Conservation (phyloP, 139 green algal genomes). For the Picochlorum costavermella region DNA sequence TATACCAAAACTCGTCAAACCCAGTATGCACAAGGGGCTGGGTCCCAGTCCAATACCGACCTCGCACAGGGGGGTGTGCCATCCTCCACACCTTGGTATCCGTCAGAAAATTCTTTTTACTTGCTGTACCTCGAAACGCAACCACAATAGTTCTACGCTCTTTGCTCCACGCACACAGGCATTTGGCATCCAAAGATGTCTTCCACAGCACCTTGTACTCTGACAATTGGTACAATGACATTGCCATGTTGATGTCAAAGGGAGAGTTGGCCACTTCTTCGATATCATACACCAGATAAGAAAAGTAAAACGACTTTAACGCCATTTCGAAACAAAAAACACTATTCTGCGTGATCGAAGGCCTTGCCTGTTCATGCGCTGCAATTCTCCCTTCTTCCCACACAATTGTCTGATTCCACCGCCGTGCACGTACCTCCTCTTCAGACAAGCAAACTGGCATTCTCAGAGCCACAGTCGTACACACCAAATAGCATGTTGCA, state of each 20-base stretch:
- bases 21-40: conserved; percentile 24
- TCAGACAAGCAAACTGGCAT: no score
- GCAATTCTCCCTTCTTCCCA: no score
- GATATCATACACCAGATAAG: conserved; percentile 29
- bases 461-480: no score
- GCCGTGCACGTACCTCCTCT: no score
- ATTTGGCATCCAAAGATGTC: background rate
- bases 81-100: background rate
- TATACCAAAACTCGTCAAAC: conserved; percentile 10
- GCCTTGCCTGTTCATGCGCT: background rate
- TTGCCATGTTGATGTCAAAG: background rate
- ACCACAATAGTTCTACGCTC: background rate
- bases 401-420: no score
- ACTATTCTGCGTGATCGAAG: background rate
- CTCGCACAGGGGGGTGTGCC: conserved; percentile 22
- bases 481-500: no score
- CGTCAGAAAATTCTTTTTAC: background rate
- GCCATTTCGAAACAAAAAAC: conserved; percentile 47
- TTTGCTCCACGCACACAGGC: background rate
- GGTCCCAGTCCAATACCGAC: conserved; percentile 6
- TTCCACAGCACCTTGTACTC: background rate
- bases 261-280: background rate
- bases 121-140: background rate
- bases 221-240: background rate
- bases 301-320: conserved; percentile 53